Conservation (phyloP, 148 eudicot genomes). For the Nepenthes mirabilis region DNA sequence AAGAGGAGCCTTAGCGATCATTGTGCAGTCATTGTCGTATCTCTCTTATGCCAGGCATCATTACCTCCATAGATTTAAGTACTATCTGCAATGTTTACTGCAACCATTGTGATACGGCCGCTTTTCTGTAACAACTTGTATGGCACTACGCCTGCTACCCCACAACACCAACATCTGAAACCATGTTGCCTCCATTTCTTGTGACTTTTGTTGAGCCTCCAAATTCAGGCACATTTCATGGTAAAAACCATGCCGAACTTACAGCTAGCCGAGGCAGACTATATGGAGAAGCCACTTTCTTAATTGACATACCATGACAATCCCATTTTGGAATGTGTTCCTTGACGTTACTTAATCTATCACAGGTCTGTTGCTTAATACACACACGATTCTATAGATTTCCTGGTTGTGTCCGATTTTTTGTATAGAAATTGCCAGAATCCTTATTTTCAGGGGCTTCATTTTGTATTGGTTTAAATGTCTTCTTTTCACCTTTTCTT, state of each 20-base stretch:
- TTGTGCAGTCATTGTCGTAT: slow-evolving; percentile 27
- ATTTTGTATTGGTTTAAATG: background rate
- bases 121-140: too few species aligned
- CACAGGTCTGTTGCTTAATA: slow-evolving; percentile 66
- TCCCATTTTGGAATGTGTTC: slow-evolving; percentile 61
- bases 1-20: slow-evolving; percentile 52
- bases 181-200: slow-evolving; percentile 16
- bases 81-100: too few species aligned
- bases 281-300: slow-evolving; percentile 41
- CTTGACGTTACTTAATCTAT: slow-evolving; percentile 60
- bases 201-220: slow-evolving; percentile 47
- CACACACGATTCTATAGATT: slow-evolving; percentile 19
- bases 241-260: slow-evolving; percentile 31
- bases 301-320: slow-evolving; percentile 54
- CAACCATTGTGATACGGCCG: too few species aligned
- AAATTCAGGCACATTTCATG: slow-evolving; percentile 39
- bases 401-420: slow-evolving; percentile 8
- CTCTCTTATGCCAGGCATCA: slow-evolving; percentile 43
- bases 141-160: too few species aligned
- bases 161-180: too few species aligned
- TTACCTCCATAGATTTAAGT: slow-evolving; percentile 16
- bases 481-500: background rate
- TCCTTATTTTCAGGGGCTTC: background rate
- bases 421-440: too few species aligned
- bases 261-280: slow-evolving; percentile 41